Percentiles rank a stretch among this genome's conserved stretches.
phyloP scores from a whole-genome alignment of 1,139 yeast genomes.

The Saccharomyces hybrid region DNA sequence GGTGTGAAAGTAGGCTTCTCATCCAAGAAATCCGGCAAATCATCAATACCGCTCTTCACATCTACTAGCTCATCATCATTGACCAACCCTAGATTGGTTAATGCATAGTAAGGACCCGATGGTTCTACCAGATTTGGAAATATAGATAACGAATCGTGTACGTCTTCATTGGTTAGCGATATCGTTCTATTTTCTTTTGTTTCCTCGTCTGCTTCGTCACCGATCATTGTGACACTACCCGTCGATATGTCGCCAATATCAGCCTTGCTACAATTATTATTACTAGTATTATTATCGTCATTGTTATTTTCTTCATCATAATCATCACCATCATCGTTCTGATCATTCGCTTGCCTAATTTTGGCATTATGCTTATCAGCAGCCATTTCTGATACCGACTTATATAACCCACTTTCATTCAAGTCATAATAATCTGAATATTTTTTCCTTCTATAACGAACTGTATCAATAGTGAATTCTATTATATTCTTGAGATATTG shows the following conservation, averaged over 20 bases:
- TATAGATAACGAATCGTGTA: constrained; percentile 54
- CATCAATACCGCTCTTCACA: constrained; percentile 39
- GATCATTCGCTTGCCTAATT: background rate
- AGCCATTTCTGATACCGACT: constrained; percentile 17
- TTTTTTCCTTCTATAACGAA: constrained; percentile 50
- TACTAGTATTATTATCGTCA: too few relatives aligned
- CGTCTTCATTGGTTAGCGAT: constrained; percentile 56
- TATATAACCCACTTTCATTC: constrained; percentile 28
- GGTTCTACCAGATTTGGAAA: constrained; percentile 65
- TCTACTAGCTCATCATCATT: constrained; percentile 49
- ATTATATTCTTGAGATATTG: constrained; percentile 66
- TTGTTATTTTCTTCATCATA: constrained; percentile 2
- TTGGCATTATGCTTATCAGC: constrained; percentile 7
- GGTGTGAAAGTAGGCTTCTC: constrained; percentile 30
- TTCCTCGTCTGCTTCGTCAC: constrained; percentile 3
- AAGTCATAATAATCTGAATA: constrained; percentile 41
- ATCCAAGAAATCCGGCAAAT: constrained; percentile 25
- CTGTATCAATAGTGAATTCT: constrained; percentile 68
- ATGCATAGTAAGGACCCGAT: constrained; percentile 48
- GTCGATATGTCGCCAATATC: background rate
- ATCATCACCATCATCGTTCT: constrained; percentile 2
- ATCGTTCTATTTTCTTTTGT: constrained; percentile 30
- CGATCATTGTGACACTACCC: background rate
- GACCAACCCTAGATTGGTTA: constrained; percentile 44
- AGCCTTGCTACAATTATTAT: background rate